These are phyloP conservation scores for Penicillium cinerascens DNA, from an alignment of 495 filamentous ascomycete genomes.

Conservation along the genomic window DNA sequence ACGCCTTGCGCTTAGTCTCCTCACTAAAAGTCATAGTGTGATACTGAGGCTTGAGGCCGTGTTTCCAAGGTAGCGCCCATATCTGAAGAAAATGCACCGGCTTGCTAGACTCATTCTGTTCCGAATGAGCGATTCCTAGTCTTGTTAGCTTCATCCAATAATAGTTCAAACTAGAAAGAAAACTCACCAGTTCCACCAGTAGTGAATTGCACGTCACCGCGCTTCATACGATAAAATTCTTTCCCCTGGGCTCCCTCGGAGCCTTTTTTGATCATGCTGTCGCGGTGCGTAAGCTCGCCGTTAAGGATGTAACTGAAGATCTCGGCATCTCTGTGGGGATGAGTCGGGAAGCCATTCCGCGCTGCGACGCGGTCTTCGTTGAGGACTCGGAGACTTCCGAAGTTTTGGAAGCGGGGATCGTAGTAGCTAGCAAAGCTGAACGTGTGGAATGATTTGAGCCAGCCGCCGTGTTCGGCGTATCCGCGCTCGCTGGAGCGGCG, in stretches of 20 bases:
- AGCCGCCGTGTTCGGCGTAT: constrained; percentile 73
- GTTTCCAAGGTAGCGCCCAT: constrained; percentile 70
- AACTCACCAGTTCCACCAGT: constrained; percentile 63
- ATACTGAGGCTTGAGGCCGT: constrained; percentile 65
- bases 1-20: constrained; percentile 61
- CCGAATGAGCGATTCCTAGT: constrained; percentile 67
- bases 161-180: not conserved
- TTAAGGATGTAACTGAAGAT: constrained; percentile 80
- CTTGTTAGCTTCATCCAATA: constrained; percentile 6
- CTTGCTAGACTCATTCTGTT: constrained; percentile 64
- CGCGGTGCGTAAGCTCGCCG: constrained; percentile 78
- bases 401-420: constrained; percentile 59
- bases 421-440: constrained; percentile 77
- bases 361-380: constrained; percentile 77
- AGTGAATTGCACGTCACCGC: constrained; percentile 81
- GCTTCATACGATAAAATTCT: constrained; percentile 65
- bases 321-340: constrained; percentile 76
- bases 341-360: constrained; percentile 70
- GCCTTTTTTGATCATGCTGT: constrained; percentile 64
- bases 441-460: constrained; percentile 81
- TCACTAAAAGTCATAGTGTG: constrained; percentile 66
- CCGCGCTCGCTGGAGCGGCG: constrained; percentile 61
- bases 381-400: constrained; percentile 70
- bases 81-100: constrained; percentile 80
- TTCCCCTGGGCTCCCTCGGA: constrained; percentile 48